These are phyloP conservation scores for Citropsis articulata DNA, from an alignment of 345 rosid genomes.

Conservation along the genomic window DNA sequence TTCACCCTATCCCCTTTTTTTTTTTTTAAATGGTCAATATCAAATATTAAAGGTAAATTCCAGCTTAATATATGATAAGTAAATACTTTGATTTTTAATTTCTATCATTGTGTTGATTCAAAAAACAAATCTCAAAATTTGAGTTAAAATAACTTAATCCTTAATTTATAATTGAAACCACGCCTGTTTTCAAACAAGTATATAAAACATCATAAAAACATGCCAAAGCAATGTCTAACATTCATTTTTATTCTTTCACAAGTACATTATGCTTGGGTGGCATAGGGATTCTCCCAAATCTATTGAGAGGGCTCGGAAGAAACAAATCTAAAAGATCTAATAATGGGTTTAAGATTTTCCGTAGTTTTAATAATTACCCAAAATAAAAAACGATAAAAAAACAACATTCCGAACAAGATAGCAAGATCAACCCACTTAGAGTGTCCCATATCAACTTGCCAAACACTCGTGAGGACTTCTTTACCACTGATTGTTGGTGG, in stretches of 20 bases:
- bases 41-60: no score
- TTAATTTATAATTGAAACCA: no score
- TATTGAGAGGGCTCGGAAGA: background rate
- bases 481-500: conserved; percentile 20
- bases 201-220: no score
- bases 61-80: no score
- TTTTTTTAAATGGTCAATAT: no score
- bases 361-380: conserved; percentile 17
- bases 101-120: no score
- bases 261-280: background rate
- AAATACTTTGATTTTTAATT: no score
- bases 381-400: conserved; percentile 27
- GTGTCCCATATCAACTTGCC: conserved; percentile 34
- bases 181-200: no score
- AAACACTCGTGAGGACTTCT: conserved; percentile 25
- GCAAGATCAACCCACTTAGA: conserved; percentile 35
- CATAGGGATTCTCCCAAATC: background rate
- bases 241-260: background rate
- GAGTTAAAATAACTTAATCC: no score
- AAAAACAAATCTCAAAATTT: no score
- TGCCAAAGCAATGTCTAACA: no score
- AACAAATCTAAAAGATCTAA: conserved; percentile 8
- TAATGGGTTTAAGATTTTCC: conserved; percentile 30
- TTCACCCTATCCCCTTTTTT: no score
- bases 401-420: conserved; percentile 31